Evolutionary conservation across 495 filamentous ascomycete species (phyloP).

Genomic region (Annulohypoxylon stygium): DNA sequence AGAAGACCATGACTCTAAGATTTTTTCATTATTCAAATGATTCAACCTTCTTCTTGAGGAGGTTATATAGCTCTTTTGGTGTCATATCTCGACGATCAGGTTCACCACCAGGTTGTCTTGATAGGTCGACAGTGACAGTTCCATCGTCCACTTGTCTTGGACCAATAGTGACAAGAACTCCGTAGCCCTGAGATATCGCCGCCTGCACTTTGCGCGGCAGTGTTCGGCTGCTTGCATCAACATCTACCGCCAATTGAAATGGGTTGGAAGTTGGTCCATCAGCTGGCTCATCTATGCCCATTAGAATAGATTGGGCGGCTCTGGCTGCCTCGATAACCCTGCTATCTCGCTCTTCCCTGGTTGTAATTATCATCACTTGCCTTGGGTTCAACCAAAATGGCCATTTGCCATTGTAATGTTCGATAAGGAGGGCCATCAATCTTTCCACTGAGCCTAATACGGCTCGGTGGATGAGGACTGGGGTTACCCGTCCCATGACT

Average conservation of each 20-base stretch:
- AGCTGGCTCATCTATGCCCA: conserved; percentile 55
- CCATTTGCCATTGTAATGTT: conserved; percentile 84
- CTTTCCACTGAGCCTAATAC: conserved; percentile 89
- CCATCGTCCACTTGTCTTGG: conserved; percentile 60
- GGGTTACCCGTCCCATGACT: conserved; percentile 69
- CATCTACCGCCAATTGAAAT: conserved; percentile 74
- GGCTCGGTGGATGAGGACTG: conserved; percentile 90
- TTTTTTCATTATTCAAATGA: conserved; percentile 49
- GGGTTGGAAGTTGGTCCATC: conserved; percentile 55
- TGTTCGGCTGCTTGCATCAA: conserved; percentile 73
- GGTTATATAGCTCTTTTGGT: conserved; percentile 51
- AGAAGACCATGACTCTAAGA: conserved; percentile 13
- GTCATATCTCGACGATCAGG: conserved; percentile 47
- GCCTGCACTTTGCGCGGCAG: conserved; percentile 77
- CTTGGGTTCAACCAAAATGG: conserved; percentile 93
- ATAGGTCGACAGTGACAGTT: conserved; percentile 53
- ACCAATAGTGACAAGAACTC: conserved; percentile 80
- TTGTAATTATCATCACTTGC: conserved; percentile 82
- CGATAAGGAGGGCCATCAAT: conserved; percentile 88
- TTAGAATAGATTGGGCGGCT: conserved; percentile 59
- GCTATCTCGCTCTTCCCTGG: neutral
- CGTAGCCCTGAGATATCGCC: conserved; percentile 80
- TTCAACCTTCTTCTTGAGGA: conserved; percentile 53
- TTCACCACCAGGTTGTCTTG: conserved; percentile 30
- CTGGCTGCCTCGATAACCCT: conserved; percentile 73